A percentile compares a stretch with the other conserved stretches of the same genome.
These are phyloP conservation scores for Taiwanofungus camphoratus DNA, from an alignment of 1,284 basidiomycete genomes.

Conservation along the genomic window DNA sequence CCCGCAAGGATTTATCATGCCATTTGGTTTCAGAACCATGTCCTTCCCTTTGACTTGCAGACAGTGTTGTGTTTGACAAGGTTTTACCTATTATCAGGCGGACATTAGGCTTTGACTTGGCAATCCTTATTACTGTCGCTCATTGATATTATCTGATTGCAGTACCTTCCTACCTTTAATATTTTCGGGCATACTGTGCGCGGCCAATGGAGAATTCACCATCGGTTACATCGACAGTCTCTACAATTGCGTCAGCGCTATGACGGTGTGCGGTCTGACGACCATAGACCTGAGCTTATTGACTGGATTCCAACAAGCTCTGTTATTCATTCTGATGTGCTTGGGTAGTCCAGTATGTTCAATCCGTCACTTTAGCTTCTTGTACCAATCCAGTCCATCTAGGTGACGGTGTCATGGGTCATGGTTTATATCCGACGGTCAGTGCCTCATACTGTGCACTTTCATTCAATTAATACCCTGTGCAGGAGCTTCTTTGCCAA, in stretches of 20 bases:
- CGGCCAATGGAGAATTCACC: slow-evolving; percentile 60
- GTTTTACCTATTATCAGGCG: too few relatives aligned
- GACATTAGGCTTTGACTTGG: too few relatives aligned
- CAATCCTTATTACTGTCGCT: too few relatives aligned
- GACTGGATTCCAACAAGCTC: slow-evolving; percentile 71
- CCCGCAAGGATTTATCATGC: too few relatives aligned
- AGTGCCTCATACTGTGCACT: background rate
- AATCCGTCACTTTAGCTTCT: background rate
- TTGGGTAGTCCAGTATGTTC: slow-evolving; percentile 62
- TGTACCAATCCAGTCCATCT: background rate
- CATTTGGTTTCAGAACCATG: too few relatives aligned
- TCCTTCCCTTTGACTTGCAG: too few relatives aligned
- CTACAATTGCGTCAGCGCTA: slow-evolving; percentile 71
- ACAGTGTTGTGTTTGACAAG: too few relatives aligned
- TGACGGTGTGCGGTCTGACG: slow-evolving; percentile 74
- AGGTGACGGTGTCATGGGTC: slow-evolving; percentile 42
- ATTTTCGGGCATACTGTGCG: slow-evolving; percentile 69
- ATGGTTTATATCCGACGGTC: slow-evolving; percentile 68
- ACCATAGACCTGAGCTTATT: slow-evolving; percentile 70
- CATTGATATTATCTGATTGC: slow-evolving; percentile 2
- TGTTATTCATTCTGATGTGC: slow-evolving; percentile 71
- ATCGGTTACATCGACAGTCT: slow-evolving; percentile 71
- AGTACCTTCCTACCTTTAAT: slow-evolving; percentile 75
- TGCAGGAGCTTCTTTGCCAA: slow-evolving; percentile 69
- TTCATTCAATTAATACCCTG: background rate